Evolutionary conservation across 192 early-diverging fungal genomes (phyloP).

Genomic region (Dimargaris cristalligena): DNA sequence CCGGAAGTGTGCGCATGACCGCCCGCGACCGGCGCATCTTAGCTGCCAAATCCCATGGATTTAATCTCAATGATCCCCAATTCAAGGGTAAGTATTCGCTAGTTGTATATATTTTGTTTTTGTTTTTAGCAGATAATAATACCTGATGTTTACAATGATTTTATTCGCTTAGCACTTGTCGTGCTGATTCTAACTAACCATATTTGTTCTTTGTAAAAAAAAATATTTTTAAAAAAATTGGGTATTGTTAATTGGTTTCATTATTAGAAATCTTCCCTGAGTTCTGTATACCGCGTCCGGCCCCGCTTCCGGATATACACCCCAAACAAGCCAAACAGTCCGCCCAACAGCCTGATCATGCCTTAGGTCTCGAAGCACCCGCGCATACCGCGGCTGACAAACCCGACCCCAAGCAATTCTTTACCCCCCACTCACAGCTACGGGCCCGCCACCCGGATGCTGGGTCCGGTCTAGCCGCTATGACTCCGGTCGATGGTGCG

Average conservation of each 20-base stretch:
- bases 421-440: background rate
- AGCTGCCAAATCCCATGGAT: slow-evolving; percentile 59
- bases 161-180: background rate
- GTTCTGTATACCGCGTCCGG: slow-evolving; percentile 40
- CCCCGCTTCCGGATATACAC: slow-evolving; percentile 13
- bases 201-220: background rate
- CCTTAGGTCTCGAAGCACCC: background rate
- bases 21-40: slow-evolving; percentile 57
- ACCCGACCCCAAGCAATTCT: background rate
- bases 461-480: background rate
- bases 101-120: background rate
- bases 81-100: slow-evolving; percentile 43
- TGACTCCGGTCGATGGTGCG: background rate
- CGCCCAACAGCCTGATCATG: background rate
- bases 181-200: background rate
- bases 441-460: background rate
- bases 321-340: background rate
- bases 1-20: slow-evolving; percentile 77
- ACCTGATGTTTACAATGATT: background rate
- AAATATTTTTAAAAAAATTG: background rate
- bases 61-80: slow-evolving; percentile 54
- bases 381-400: background rate
- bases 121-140: background rate
- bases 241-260: background rate
- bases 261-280: slow-evolving; percentile 65